Base-by-base conservation (phyloP, 768 basidiomycete species). In the Suillus weaverae region DNA sequence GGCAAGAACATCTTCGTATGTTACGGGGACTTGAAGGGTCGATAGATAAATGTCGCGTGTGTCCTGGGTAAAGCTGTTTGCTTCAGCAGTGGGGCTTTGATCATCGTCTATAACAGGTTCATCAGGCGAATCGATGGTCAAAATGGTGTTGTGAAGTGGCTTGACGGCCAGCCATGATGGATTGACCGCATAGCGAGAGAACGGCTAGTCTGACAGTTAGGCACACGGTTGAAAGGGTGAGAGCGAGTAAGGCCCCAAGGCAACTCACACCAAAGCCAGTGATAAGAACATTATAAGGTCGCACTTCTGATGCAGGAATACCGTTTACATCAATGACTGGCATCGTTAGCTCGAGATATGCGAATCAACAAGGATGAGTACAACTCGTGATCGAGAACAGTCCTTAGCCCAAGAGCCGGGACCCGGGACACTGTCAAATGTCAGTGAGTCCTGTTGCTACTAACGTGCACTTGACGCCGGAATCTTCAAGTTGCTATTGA, bases 101-200 rank as follows among this genome's bases (percentile, higher is more conserved):
- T 70, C 70, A 22, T 73, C 74, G 33, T 73, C 54, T 50, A 39
- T 33, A 14, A 63, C 66, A 39, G 75, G 67, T 35, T 71, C 73
- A 36, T 70, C 65, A 32, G 76, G 69, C 10, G 76, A 69, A 67
- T 85, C 81, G 33, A 80, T 75, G 32, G 72, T 76, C 10, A 89
- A 75, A 64, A 84, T 69, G 48, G 79, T 76, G 72, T 90, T 85
- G 69, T 89, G 86, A 26, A 91, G 79, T 11, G 85, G 81, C 66
- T 83, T 78, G 13, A 87, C 88, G 39, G 89, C 89, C 8, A 88
- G 79, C 89, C 90, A 91, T 26, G 89, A 90, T 2, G 90, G 89
- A 70, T 91, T 91, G 62, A 81, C 80, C 60, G 77, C 70, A 69
- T 83, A 84, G 22, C 84, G 82, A 60, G 80, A 74, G 73, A 86